Percentiles rank a stretch among this genome's conserved stretches.
Evolutionary conservation across 2,329 filamentous ascomycete genomes (phyloP).

Genomic region (Pyricularia pennisetigena): DNA sequence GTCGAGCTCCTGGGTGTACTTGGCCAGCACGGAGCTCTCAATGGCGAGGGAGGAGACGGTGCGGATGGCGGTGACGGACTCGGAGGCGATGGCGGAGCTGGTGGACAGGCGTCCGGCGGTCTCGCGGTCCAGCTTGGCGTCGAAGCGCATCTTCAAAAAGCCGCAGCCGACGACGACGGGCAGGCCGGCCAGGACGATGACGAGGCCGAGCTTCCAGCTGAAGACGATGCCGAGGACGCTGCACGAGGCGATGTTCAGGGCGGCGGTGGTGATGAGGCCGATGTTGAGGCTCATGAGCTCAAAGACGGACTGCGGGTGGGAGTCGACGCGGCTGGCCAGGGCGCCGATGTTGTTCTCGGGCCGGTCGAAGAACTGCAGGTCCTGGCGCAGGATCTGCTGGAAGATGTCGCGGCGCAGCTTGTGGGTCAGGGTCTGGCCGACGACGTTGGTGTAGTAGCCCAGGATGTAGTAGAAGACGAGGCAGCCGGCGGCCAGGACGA

Average conservation of each 20-base stretch:
- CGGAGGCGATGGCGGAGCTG: constrained; percentile 31
- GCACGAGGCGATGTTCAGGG: constrained; percentile 26
- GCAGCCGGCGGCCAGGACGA: constrained; percentile 30
- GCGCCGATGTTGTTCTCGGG: constrained; percentile 28
- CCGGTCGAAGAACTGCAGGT: constrained; percentile 31
- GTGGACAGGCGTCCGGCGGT: constrained; percentile 23
- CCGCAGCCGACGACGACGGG: constrained; percentile 25
- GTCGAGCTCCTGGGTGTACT: constrained; percentile 24
- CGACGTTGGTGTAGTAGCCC: constrained; percentile 24
- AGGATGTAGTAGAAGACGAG: constrained; percentile 32
- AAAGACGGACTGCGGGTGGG: constrained; percentile 25
- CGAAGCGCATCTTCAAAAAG: constrained; percentile 27
- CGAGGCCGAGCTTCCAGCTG: constrained; percentile 38
- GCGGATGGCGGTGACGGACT: constrained; percentile 17
- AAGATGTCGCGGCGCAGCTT: constrained; percentile 13
- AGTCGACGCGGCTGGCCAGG: constrained; percentile 23
- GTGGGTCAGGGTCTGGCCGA: constrained; percentile 14
- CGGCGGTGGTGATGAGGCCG: constrained; percentile 24
- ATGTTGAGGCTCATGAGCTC: constrained; percentile 33
- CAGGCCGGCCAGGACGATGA: constrained; percentile 32
- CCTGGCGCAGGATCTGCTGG: constrained; percentile 24
- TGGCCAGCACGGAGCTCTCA: constrained; percentile 16
- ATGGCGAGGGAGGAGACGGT: constrained; percentile 14
- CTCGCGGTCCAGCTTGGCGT: constrained; percentile 26
- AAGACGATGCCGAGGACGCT: constrained; percentile 31